Percentiles rank a stretch among this genome's conserved stretches.
Evolutionary conservation across 2,329 filamentous ascomycete species (phyloP).

Genomic region (Aspergillus uvarum): DNA sequence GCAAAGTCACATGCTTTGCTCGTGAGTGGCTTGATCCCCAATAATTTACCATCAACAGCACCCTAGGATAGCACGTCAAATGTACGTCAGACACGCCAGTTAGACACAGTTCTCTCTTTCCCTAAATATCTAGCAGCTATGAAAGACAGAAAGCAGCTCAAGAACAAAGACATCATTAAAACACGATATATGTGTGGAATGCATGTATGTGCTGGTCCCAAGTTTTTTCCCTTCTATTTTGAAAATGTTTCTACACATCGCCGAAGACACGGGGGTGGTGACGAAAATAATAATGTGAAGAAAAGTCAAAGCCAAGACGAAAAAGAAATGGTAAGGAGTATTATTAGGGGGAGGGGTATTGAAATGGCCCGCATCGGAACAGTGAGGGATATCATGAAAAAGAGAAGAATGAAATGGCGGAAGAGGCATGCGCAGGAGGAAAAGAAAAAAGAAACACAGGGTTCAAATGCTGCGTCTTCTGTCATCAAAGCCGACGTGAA

Average conservation of each 20-base stretch:
- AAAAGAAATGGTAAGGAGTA: slow-evolving; percentile 23
- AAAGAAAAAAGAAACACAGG: slow-evolving; percentile 22
- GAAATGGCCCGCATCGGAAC: slow-evolving; percentile 36
- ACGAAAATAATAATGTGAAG: slow-evolving; percentile 4
- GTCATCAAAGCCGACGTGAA: slow-evolving; percentile 44
- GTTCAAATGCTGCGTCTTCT: slow-evolving; percentile 43
- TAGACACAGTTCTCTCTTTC: background rate
- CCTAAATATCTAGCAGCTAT: background rate
- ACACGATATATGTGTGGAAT: background rate
- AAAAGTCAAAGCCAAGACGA: slow-evolving; percentile 14
- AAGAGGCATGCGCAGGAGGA: slow-evolving; percentile 24
- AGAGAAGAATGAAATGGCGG: slow-evolving; percentile 21
- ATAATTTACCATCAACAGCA: background rate
- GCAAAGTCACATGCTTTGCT: background rate
- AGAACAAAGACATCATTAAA: slow-evolving; percentile 4
- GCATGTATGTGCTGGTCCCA: slow-evolving; percentile 12
- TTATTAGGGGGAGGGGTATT: slow-evolving; percentile 33
- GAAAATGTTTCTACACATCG: slow-evolving; percentile 17
- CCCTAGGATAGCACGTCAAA: background rate
- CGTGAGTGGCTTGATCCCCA: background rate
- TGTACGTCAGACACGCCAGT: background rate
- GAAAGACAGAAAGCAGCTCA: background rate
- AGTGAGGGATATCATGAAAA: slow-evolving; percentile 46
- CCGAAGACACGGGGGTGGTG: slow-evolving; percentile 3
- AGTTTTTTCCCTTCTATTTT: slow-evolving; percentile 18